Evolutionary conservation across 371 early-diverging fungal genomes (phyloP).

Genomic region (Zopfochytrium polystomum): DNA sequence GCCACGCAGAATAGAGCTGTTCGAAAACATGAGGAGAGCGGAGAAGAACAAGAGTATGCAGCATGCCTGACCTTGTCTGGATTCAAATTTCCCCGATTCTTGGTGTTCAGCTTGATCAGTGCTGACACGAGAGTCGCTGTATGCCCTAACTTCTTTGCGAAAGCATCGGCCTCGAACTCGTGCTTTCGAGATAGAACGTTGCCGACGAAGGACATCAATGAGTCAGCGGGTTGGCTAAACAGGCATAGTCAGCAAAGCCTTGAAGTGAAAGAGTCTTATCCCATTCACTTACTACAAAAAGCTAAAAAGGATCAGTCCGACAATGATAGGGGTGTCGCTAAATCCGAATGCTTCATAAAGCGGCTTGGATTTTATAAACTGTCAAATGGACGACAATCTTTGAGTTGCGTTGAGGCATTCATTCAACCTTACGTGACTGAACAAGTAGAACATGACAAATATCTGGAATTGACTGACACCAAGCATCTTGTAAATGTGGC

Average conservation of each 20-base stretch:
- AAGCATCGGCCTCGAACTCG: constrained; percentile 96
- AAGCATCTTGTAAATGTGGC: constrained; percentile 79
- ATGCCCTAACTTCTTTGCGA: constrained; percentile 86
- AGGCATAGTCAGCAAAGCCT: too few relatives aligned
- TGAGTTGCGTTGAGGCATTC: too few relatives aligned
- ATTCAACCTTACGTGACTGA: too few relatives aligned
- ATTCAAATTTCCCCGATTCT: constrained; percentile 87
- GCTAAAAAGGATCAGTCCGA: constrained; percentile 18
- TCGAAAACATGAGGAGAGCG: too few relatives aligned
- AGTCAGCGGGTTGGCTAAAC: constrained; percentile 75
- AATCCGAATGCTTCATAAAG: constrained; percentile 21
- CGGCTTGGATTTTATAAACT: constrained; percentile 7
- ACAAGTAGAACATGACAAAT: constrained; percentile 74
- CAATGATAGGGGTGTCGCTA: constrained; percentile 4
- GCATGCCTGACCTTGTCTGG: too few relatives aligned
- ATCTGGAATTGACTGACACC: constrained; percentile 71
- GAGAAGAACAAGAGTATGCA: too few relatives aligned
- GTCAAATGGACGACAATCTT: not conserved
- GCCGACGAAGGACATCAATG: constrained; percentile 66
- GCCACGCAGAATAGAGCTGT: constrained; percentile 86
- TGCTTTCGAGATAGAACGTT: constrained; percentile 82
- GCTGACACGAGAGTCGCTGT: constrained; percentile 71
- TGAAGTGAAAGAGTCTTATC: too few relatives aligned
- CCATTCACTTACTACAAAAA: too few relatives aligned
- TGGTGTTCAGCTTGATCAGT: constrained; percentile 85